Evolutionary conservation across 2,329 filamentous ascomycete species (phyloP), one percentile per base, ranked within the genome.

Genomic region (Stemphylium beticola): DNA sequence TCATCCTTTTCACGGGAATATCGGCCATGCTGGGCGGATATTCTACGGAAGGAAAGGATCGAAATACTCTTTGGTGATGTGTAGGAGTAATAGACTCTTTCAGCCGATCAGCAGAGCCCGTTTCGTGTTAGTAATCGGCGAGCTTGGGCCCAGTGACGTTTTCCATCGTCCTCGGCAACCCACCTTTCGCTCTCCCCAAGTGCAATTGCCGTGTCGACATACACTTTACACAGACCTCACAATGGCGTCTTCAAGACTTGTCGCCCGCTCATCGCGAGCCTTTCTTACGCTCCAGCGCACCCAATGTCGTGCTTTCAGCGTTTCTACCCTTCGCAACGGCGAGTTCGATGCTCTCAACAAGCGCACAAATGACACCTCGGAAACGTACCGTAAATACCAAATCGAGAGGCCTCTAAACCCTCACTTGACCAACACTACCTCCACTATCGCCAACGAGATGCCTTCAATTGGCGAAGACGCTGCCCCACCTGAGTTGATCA

Each of bases 361-460:
- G 52, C 77, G 81, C 55, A 75, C 73, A 57, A 80, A 84, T 55
- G 81, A 84, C 60, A 86, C 79, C 10, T 79, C 80, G 18, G 76
- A 81, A 48, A 78, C 79, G 43, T 81, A 85, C 69, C 80, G 84
- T 61, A 80, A 83, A 62, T 77, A 77, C 56, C 84, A 87, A 73
- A 81, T 74, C 26, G 78, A 82, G 57, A 87, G 83, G 75, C 76
- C 81, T 1, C 71, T 84, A 26, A 87, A 87, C 62, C 85, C 84
- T 17, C 82, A 85, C 65, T 76, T 88, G 71, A 86, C 86, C 29
- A 87, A 87, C 72, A 86, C 84, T 1, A 87, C 79, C 47, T 87
- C 84, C 8, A 87, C 85, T 10, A 84, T 87, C 67, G 78, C 82
- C 52, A 86, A 87, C 67, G 82, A 85, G 60, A 85, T 87, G 78